phyloP scores from a whole-genome alignment of 2,329 filamentous ascomycete species.

The Aspergillus floridensis region DNA sequence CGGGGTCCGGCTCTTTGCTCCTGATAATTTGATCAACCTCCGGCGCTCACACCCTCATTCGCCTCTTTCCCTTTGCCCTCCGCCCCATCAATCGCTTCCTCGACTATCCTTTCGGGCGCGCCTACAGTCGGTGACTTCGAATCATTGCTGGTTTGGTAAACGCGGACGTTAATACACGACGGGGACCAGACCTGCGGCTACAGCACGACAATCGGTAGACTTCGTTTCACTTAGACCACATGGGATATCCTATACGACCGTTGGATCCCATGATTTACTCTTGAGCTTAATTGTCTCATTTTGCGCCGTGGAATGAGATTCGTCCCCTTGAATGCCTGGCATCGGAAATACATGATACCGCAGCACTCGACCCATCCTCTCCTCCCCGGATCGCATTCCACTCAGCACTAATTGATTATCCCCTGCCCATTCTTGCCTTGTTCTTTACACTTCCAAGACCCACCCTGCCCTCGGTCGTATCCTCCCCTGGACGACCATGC shows the following conservation, averaged over 20 bases:
- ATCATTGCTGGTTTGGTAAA: not conserved
- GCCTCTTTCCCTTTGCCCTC: not conserved
- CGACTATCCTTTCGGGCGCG: not conserved
- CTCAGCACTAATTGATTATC: conserved; percentile 18
- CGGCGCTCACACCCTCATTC: not conserved
- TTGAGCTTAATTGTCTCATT: conserved; percentile 2
- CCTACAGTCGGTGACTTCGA: not conserved
- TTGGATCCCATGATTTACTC: not conserved
- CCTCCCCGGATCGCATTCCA: conserved; percentile 23
- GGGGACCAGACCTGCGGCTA: not conserved
- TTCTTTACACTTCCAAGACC: conserved; percentile 11
- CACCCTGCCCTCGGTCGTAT: conserved; percentile 5
- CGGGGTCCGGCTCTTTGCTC: not conserved
- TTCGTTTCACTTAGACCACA: not conserved
- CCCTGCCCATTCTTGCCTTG: conserved; percentile 11
- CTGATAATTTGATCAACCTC: not conserved
- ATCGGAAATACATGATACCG: conserved; percentile 12
- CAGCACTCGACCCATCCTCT: conserved; percentile 14
- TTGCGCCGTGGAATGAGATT: conserved; percentile 9
- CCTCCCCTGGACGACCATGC: conserved; percentile 29
- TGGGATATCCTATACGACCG: not conserved
- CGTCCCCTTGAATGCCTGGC: not conserved
- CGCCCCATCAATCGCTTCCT: not conserved
- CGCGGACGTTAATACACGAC: not conserved
- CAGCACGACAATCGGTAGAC: not conserved